Conservation (phyloP, 805 yeast genomes). For the Myxozyma neglecta region DNA sequence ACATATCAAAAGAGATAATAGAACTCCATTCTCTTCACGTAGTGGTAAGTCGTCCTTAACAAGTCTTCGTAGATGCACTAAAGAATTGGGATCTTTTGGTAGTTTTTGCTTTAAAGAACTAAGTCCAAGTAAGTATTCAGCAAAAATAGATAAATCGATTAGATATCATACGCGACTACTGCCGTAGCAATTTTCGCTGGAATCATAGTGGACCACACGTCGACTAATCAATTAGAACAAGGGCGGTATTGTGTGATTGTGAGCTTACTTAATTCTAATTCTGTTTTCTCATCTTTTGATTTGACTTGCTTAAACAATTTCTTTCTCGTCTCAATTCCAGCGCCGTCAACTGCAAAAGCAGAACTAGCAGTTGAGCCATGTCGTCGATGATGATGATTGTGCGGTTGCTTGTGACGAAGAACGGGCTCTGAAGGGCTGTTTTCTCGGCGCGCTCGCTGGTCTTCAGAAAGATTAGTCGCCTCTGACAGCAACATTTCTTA, state of each 20-base stretch:
- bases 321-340: background rate
- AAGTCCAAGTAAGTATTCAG: background rate
- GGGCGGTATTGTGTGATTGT: background rate
- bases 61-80: slow-evolving; percentile 42
- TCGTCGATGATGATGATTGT: slow-evolving; percentile 23
- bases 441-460: background rate
- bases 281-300: slow-evolving; percentile 12
- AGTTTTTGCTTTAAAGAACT: slow-evolving; percentile 37
- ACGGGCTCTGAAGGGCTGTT: slow-evolving; percentile 1
- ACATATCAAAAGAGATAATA: slow-evolving; percentile 48
- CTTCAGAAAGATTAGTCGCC: slow-evolving; percentile 1
- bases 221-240: slow-evolving; percentile 26
- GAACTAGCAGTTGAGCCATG: background rate
- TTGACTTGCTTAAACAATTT: slow-evolving; percentile 16
- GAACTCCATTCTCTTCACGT: slow-evolving; percentile 1
- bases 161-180: slow-evolving; percentile 34
- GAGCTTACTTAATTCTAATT: slow-evolving; percentile 22
- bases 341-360: background rate
- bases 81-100: slow-evolving; percentile 39
- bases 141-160: background rate
- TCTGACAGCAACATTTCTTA: slow-evolving; percentile 18
- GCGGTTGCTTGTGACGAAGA: slow-evolving; percentile 21
- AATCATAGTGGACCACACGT: slow-evolving; percentile 39
- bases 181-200: slow-evolving; percentile 38
- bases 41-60: slow-evolving; percentile 31